phyloP scores from a whole-genome alignment of 2,329 filamentous ascomycete species.

The Pseudogymnoascus sp. region DNA sequence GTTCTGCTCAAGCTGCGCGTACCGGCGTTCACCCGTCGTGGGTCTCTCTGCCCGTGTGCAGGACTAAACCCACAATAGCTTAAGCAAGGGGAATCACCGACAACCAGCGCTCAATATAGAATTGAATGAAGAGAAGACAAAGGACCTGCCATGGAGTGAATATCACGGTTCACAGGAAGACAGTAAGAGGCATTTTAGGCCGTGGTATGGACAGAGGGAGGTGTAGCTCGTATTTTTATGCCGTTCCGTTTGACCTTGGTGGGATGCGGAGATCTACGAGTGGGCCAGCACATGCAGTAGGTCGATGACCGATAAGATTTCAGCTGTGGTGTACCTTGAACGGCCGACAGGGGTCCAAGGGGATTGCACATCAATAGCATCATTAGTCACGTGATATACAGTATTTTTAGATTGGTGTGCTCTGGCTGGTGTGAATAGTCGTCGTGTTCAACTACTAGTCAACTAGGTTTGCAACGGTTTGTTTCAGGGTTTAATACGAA shows the following conservation, averaged over 20 bases:
- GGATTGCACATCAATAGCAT: neutral
- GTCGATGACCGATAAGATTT: constrained; percentile 4
- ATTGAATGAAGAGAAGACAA: neutral
- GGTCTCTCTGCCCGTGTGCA: neutral
- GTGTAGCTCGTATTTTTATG: constrained; percentile 7
- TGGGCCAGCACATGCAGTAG: neutral
- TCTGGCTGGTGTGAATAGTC: neutral
- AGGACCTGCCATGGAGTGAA: neutral
- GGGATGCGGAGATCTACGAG: constrained; percentile 4
- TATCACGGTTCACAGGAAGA: neutral
- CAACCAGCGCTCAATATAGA: neutral
- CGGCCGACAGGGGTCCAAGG: neutral
- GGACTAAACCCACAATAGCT: neutral
- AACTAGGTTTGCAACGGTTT: neutral
- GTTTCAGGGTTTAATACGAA: neutral
- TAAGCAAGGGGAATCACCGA: neutral
- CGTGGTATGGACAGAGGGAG: neutral
- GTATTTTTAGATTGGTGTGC: neutral
- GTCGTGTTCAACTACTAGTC: neutral
- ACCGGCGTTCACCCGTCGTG: constrained; percentile 1
- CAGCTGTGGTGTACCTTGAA: constrained; percentile 2
- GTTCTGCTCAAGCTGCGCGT: neutral
- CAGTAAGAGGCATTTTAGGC: neutral
- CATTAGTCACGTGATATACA: neutral
- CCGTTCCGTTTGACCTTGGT: neutral